Evolutionary conservation across 169 alveolate genomes (phyloP).

Genomic region (Toxoplasma gondii): DNA sequence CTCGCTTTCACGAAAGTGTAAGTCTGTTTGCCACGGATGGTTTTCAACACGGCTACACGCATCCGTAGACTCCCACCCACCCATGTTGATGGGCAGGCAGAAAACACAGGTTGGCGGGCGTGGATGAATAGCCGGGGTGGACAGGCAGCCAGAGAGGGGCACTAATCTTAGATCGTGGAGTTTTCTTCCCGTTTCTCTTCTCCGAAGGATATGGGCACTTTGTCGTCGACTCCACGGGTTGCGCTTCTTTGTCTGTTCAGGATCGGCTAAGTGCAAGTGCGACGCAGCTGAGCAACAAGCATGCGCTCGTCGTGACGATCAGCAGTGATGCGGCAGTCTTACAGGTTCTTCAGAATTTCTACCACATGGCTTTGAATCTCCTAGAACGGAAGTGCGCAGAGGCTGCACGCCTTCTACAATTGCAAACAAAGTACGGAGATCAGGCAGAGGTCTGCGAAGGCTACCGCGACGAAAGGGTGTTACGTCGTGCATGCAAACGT

Average conservation of each 20-base stretch:
- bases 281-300: constrained; percentile 43
- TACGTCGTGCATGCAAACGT: no score
- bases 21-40: not conserved
- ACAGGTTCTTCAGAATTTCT: constrained; percentile 28
- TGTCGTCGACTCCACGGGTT: no score
- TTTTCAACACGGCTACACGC: not conserved
- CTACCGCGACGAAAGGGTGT: no score
- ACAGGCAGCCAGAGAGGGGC: no score
- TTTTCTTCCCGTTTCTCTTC: no score
- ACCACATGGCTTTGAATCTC: constrained; percentile 24
- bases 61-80: no score
- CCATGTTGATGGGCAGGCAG: no score
- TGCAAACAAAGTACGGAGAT: not conserved
- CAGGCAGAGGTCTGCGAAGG: not conserved
- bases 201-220: no score
- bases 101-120: no score
- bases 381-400: constrained; percentile 53
- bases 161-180: no score
- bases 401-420: constrained; percentile 34
- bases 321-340: constrained; percentile 21
- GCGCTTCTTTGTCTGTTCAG: not conserved
- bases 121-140: no score
- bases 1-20: constrained; percentile 50
- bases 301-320: constrained; percentile 45
- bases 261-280: constrained; percentile 45